phyloP scores from a whole-genome alignment of 2,329 filamentous ascomycete genomes.

The Leptographium procerum region DNA sequence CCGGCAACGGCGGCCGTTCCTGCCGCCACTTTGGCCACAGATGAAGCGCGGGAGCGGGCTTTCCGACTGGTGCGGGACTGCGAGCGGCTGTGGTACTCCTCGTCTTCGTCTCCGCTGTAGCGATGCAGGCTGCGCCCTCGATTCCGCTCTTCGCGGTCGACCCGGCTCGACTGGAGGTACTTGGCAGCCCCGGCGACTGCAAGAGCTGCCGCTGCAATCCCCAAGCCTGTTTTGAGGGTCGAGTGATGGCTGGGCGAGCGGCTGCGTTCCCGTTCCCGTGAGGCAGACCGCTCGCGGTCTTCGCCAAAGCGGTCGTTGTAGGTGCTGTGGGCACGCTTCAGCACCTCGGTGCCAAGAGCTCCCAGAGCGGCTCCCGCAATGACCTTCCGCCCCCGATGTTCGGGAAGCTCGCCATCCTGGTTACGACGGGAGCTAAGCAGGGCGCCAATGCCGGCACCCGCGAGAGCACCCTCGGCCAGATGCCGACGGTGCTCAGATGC shows the following conservation, averaged over 20 bases:
- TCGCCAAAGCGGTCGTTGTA: constrained; percentile 41
- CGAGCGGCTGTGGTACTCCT: constrained; percentile 16
- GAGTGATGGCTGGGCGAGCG: constrained; percentile 28
- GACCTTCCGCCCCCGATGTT: constrained; percentile 46
- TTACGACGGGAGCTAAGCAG: constrained; percentile 43
- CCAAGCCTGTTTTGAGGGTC: constrained; percentile 49
- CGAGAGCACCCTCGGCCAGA: constrained; percentile 52
- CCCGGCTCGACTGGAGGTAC: constrained; percentile 48
- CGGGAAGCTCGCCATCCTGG: constrained; percentile 35
- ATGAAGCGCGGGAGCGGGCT: constrained; percentile 30
- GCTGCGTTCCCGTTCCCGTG: constrained; percentile 27
- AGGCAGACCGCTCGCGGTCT: constrained; percentile 12
- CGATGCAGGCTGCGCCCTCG: constrained; percentile 45
- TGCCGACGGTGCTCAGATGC: constrained; percentile 41
- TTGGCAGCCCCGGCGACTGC: constrained; percentile 55
- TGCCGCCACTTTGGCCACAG: constrained; percentile 44
- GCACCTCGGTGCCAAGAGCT: constrained; percentile 49
- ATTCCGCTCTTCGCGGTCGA: constrained; percentile 45
- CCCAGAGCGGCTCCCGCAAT: constrained; percentile 51
- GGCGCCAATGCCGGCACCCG: constrained; percentile 51
- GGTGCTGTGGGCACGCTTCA: constrained; percentile 48
- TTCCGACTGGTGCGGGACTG: constrained; percentile 29
- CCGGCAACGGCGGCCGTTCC: constrained; percentile 48
- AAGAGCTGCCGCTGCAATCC: constrained; percentile 50
- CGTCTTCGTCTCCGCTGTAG: constrained; percentile 24